These are phyloP conservation scores for Echites panduratus DNA, from an alignment of 257 asterid genomes.

Conservation along the genomic window DNA sequence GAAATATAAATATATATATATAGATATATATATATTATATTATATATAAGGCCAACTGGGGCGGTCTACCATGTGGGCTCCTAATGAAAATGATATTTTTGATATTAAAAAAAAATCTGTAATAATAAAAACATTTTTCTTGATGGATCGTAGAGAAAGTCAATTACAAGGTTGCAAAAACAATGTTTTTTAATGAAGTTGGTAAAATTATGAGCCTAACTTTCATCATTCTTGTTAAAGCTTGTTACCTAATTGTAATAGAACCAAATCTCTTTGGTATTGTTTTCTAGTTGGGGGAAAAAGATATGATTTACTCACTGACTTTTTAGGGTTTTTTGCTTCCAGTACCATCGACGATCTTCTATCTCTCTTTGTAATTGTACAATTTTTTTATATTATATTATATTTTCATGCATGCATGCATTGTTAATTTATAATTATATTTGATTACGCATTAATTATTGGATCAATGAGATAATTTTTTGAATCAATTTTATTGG, in stretches of 20 bases:
- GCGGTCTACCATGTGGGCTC: too few species aligned
- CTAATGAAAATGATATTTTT: slow-evolving; percentile 16
- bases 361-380: neutral
- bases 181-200: slow-evolving; percentile 17
- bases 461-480: neutral
- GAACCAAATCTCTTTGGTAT: slow-evolving; percentile 17
- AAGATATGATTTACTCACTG: slow-evolving; percentile 12
- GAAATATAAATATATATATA: too few species aligned
- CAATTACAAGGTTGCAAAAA: slow-evolving; percentile 12
- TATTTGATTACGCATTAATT: neutral
- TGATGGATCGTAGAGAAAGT: too few species aligned
- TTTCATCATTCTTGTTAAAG: slow-evolving; percentile 21
- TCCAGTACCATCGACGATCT: neutral
- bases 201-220: slow-evolving; percentile 25
- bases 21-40: too few species aligned
- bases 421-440: neutral
- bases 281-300: slow-evolving; percentile 19
- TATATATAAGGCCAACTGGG: too few species aligned
- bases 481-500: neutral
- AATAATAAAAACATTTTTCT: too few species aligned
- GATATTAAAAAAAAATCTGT: too few species aligned
- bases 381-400: neutral
- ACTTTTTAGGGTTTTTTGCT: slow-evolving; percentile 25
- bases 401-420: neutral
- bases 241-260: slow-evolving; percentile 23